A percentile compares a stretch with the other conserved stretches of the same genome.
Conservation (phyloP, 306 rosid genomes). For the Trifolium dubium region DNA sequence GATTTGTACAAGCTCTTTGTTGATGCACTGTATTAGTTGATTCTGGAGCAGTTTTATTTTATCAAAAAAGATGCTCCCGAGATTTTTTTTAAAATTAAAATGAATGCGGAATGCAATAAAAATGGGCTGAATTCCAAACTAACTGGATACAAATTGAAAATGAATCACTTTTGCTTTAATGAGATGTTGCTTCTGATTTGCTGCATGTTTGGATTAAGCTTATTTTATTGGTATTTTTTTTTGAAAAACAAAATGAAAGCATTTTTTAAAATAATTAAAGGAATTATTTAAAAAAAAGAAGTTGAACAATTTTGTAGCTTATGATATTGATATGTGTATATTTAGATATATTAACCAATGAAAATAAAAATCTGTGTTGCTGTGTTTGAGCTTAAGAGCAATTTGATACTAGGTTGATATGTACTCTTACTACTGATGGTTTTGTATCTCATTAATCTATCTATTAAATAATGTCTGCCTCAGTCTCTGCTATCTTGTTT, state of each 20-base stretch:
- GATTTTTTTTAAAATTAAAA: neutral
- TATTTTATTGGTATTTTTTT: neutral
- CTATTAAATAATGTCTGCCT: slow-evolving; percentile 3
- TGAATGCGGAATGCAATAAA: slow-evolving; percentile 11
- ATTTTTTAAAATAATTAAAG: neutral
- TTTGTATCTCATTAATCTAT: slow-evolving; percentile 30
- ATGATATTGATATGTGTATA: slow-evolving; percentile 22
- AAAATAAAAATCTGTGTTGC: slow-evolving; percentile 9
- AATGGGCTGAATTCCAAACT: slow-evolving; percentile 6
- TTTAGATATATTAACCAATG: slow-evolving; percentile 21
- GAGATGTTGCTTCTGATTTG: slow-evolving; percentile 8
- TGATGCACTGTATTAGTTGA: slow-evolving; percentile 5
- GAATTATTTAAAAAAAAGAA: neutral
- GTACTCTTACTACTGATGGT: slow-evolving; percentile 17
- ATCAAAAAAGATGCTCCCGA: slow-evolving; percentile 12
- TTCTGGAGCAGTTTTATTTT: slow-evolving; percentile 29
- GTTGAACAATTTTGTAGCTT: too few species aligned
- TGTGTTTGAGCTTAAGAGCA: slow-evolving; percentile 13
- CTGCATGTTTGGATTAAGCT: slow-evolving; percentile 3
- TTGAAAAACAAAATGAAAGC: neutral
- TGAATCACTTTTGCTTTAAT: slow-evolving; percentile 10
- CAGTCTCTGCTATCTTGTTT: slow-evolving; percentile 39
- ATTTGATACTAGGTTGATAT: neutral
- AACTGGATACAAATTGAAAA: slow-evolving; percentile 12
- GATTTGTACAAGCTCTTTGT: slow-evolving; percentile 33